Conservation (phyloP, 78 protist species). For the Blattamonas nauphoetae region DNA sequence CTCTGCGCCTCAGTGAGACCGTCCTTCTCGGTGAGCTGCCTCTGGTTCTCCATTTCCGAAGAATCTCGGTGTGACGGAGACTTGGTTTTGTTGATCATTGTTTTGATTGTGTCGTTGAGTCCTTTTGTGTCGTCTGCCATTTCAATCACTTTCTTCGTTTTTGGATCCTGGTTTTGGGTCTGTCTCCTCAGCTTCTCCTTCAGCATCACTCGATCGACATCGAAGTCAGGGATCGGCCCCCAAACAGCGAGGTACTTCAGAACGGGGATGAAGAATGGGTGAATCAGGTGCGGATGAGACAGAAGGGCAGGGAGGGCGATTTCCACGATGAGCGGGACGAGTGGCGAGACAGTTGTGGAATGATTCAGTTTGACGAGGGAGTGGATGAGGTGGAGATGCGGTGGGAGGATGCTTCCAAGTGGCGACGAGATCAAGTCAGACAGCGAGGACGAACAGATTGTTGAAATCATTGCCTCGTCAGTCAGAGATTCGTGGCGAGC, state of each 20-base stretch:
- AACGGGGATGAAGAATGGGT: neutral
- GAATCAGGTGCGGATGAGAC: neutral
- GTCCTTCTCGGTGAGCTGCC: neutral
- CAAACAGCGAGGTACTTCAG: neutral
- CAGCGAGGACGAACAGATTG: too few species aligned
- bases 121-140: neutral
- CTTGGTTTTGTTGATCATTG: neutral
- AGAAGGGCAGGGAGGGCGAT: neutral
- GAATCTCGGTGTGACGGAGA: neutral
- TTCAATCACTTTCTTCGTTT: neutral
- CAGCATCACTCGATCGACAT: neutral
- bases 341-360: too few species aligned
- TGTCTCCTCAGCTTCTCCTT: too few species aligned
- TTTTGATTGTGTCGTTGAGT: neutral
- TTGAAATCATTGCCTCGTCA: too few species aligned
- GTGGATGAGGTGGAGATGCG: too few species aligned
- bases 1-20: neutral
- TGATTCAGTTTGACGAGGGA: too few species aligned
- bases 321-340: neutral
- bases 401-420: too few species aligned
- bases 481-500: too few species aligned
- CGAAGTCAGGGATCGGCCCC: neutral
- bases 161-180: neutral
- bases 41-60: neutral
- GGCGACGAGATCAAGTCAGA: too few species aligned